These are phyloP conservation scores for Aristolochia contorta DNA, from an alignment of 164 flowering plant species.

Conservation along the genomic window DNA sequence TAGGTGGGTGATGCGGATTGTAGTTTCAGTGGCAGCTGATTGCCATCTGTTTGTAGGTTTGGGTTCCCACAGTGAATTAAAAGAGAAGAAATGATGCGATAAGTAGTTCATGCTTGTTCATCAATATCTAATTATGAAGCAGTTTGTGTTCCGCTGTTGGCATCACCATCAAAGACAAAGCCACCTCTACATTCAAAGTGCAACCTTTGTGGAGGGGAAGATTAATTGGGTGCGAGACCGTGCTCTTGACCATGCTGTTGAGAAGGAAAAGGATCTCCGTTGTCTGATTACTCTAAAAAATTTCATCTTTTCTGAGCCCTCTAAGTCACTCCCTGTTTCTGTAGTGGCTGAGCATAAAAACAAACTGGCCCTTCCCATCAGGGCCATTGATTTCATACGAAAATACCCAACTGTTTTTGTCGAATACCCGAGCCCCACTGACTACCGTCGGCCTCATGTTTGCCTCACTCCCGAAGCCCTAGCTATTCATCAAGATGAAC, in stretches of 20 bases:
- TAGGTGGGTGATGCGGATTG: too few species aligned
- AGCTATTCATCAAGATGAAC: slow-evolving; percentile 50
- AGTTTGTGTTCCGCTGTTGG: too few species aligned
- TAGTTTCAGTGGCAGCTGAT: too few species aligned
- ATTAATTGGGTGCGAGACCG: slow-evolving; percentile 59
- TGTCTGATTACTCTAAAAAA: slow-evolving; percentile 56
- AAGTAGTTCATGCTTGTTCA: too few species aligned
- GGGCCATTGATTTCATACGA: slow-evolving; percentile 63
- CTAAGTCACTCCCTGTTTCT: slow-evolving; percentile 63
- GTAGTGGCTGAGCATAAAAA: slow-evolving; percentile 35
- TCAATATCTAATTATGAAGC: too few species aligned
- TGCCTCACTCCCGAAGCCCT: slow-evolving; percentile 52
- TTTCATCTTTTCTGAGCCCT: slow-evolving; percentile 65
- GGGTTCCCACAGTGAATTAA: too few species aligned
- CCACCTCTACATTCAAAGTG: not conserved
- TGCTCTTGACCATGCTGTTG: slow-evolving; percentile 84
- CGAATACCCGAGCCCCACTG: slow-evolving; percentile 38
- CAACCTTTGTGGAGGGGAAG: slow-evolving; percentile 25
- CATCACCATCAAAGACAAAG: too few species aligned
- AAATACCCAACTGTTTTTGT: slow-evolving; percentile 60
- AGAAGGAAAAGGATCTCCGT: slow-evolving; percentile 55
- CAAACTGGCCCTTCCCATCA: slow-evolving; percentile 40
- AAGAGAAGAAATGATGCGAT: too few species aligned
- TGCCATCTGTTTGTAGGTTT: too few species aligned
- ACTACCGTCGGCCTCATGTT: slow-evolving; percentile 50